These are phyloP conservation scores for Tolypocladium pustulatum DNA, from an alignment of 2,329 filamentous ascomycete genomes.

Conservation along the genomic window DNA sequence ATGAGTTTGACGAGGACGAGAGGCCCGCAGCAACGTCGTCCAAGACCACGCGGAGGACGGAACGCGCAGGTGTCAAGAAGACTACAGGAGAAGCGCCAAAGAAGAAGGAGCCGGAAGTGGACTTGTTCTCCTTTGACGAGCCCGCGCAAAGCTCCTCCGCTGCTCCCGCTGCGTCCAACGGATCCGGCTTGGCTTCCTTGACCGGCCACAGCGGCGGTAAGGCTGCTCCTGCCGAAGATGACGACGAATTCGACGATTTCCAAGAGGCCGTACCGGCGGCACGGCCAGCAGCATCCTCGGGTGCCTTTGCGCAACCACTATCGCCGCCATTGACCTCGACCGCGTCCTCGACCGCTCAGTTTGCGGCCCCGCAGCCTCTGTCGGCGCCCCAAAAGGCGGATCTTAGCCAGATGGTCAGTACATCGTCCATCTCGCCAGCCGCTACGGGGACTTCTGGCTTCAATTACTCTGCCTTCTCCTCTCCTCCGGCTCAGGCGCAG, in stretches of 20 bases:
- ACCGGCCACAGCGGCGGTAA: conserved; percentile 10
- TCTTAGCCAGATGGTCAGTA: conserved; percentile 67
- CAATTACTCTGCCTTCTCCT: conserved; percentile 54
- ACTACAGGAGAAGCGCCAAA: conserved; percentile 55
- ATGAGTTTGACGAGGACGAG: conserved; percentile 79
- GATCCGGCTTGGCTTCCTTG: conserved; percentile 36
- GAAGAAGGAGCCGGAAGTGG: conserved; percentile 78
- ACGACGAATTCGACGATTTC: conserved; percentile 97
- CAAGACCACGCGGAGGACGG: conserved; percentile 27
- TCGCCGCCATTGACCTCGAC: conserved; percentile 37
- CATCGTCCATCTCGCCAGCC: conserved; percentile 72
- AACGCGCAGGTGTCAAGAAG: conserved; percentile 25
- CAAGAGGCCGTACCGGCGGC: conserved; percentile 66
- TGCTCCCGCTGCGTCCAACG: conserved; percentile 33
- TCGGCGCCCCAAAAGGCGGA: conserved; percentile 74
- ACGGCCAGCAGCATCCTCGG: conserved; percentile 31
- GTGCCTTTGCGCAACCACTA: conserved; percentile 26
- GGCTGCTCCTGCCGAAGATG: conserved; percentile 37
- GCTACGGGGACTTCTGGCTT: conserved; percentile 44
- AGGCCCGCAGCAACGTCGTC: conserved; percentile 34
- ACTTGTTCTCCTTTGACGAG: conserved; percentile 90
- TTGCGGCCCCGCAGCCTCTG: conserved; percentile 73
- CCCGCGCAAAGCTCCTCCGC: conserved; percentile 40
- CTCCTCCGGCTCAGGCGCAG: conserved; percentile 26
- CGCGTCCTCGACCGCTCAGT: conserved; percentile 50